phyloP scores from a whole-genome alignment of 345 rosid genomes.

The Populus davidiana region DNA sequence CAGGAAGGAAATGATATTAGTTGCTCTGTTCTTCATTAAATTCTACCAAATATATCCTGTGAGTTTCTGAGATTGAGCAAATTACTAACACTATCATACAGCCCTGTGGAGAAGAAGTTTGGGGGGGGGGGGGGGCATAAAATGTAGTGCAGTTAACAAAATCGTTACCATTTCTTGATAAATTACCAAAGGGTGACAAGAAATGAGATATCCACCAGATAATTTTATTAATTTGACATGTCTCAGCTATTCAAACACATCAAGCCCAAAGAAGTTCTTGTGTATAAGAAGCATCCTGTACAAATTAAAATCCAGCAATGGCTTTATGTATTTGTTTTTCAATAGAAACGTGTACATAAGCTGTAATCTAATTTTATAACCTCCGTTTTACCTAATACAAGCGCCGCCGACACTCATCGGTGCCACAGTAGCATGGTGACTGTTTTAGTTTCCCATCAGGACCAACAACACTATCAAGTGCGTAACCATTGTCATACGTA shows the following conservation, averaged over 20 bases:
- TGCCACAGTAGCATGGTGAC: slow-evolving; percentile 19
- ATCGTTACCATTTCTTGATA: neutral
- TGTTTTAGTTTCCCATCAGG: slow-evolving; percentile 23
- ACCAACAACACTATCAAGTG: slow-evolving; percentile 21
- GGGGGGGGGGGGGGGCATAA: neutral
- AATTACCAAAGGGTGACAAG: neutral
- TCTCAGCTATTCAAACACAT: neutral
- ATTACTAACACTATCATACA: neutral
- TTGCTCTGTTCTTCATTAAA: neutral
- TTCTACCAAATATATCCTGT: neutral
- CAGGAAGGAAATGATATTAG: neutral
- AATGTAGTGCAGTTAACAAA: neutral
- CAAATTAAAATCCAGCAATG: neutral
- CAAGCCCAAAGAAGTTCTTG: neutral
- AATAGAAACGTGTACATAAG: neutral
- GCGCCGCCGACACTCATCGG: slow-evolving; percentile 21
- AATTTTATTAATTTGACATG: too few relatives aligned
- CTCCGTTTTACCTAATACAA: slow-evolving; percentile 4
- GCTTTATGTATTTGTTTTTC: neutral
- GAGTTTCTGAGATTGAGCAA: neutral
- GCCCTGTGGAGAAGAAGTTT: neutral
- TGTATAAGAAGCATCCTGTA: neutral
- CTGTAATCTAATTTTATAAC: neutral
- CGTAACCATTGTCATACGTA: too few relatives aligned
- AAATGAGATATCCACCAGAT: neutral